These are phyloP conservation scores for button mushroom (Agaricus bisporus) DNA, from an alignment of 768 basidiomycete genomes.

Conservation along the genomic window DNA sequence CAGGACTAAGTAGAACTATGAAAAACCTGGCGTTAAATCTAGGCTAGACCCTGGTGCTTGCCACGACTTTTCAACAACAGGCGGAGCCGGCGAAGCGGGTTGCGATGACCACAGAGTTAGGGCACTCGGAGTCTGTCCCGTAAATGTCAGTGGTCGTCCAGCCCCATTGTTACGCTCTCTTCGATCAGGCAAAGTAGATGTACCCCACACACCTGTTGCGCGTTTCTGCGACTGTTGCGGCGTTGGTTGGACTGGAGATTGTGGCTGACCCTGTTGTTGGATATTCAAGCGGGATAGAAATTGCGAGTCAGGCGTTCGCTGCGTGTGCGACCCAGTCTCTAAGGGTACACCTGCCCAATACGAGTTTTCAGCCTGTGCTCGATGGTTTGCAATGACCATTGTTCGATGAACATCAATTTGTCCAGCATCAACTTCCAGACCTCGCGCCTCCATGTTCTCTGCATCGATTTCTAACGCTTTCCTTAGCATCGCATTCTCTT, in stretches of 20 bases:
- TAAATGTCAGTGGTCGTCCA: slow-evolving; percentile 39
- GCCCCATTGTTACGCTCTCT: slow-evolving; percentile 8
- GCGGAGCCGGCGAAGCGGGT: slow-evolving; percentile 33
- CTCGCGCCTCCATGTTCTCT: slow-evolving; percentile 42
- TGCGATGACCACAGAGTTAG: slow-evolving; percentile 39
- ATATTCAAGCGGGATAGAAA: slow-evolving; percentile 8
- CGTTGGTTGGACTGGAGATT: slow-evolving; percentile 17
- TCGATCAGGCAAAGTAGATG: slow-evolving; percentile 5
- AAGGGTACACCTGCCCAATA: slow-evolving; percentile 8
- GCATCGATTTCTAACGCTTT: slow-evolving; percentile 70
- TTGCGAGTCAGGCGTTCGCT: slow-evolving; percentile 15
- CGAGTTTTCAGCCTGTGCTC: slow-evolving; percentile 5
- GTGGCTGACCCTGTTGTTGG: slow-evolving; percentile 22
- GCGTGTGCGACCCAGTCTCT: slow-evolving; percentile 15
- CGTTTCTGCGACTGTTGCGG: slow-evolving; percentile 30
- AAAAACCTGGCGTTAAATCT: slow-evolving; percentile 29
- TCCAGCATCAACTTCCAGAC: slow-evolving; percentile 47
- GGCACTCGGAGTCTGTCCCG: slow-evolving; percentile 46
- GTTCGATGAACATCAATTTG: slow-evolving; percentile 35
- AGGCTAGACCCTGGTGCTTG: slow-evolving; percentile 30
- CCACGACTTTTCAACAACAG: slow-evolving; percentile 41
- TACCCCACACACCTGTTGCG: slow-evolving; percentile 15
- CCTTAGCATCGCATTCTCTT: slow-evolving; percentile 79
- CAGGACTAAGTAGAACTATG: slow-evolving; percentile 6
- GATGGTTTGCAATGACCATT: slow-evolving; percentile 15